Conservation (phyloP, 768 basidiomycete species). For the Gloeopeniophorella convolvens region DNA sequence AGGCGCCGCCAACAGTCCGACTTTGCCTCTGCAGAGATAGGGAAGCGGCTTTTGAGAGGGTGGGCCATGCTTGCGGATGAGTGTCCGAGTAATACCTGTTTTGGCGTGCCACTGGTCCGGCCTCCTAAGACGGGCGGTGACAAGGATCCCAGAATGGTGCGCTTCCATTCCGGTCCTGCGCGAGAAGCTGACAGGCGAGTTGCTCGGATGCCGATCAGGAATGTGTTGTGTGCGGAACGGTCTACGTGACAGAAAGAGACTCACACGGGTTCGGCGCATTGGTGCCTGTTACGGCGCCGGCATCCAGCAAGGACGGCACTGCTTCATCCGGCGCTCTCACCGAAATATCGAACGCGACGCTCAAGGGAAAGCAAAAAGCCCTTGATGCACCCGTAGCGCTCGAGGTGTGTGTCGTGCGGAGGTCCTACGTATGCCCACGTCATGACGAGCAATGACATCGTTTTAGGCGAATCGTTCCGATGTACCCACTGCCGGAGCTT, state of each 20-base stretch:
- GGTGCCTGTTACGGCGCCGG: conserved; percentile 1
- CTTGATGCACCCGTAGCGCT: background rate
- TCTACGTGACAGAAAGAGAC: conserved; percentile 14
- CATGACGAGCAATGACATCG: background rate
- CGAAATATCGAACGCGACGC: background rate
- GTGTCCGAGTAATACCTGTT: conserved; percentile 63
- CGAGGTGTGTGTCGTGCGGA: background rate
- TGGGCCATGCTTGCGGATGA: conserved; percentile 91
- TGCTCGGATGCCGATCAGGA: conserved; percentile 9
- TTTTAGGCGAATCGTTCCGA: background rate
- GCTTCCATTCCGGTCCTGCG: conserved; percentile 17
- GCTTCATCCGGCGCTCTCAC: background rate
- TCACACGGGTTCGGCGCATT: conserved; percentile 5
- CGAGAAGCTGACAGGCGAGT: background rate
- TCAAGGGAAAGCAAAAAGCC: conserved; percentile 9
- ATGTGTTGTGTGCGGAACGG: conserved; percentile 20
- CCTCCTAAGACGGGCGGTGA: conserved; percentile 58
- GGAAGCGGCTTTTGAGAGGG: conserved; percentile 66
- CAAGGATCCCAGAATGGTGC: conserved; percentile 62
- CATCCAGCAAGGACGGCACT: background rate
- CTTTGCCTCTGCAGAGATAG: conserved; percentile 71
- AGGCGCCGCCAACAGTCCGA: conserved; percentile 78
- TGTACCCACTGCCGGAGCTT: background rate
- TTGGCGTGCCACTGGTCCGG: conserved; percentile 78
- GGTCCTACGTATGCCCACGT: background rate